Base-by-base conservation (phyloP, 352 stramenopile genomes). In the Globisporangium takayamanum region DNA sequence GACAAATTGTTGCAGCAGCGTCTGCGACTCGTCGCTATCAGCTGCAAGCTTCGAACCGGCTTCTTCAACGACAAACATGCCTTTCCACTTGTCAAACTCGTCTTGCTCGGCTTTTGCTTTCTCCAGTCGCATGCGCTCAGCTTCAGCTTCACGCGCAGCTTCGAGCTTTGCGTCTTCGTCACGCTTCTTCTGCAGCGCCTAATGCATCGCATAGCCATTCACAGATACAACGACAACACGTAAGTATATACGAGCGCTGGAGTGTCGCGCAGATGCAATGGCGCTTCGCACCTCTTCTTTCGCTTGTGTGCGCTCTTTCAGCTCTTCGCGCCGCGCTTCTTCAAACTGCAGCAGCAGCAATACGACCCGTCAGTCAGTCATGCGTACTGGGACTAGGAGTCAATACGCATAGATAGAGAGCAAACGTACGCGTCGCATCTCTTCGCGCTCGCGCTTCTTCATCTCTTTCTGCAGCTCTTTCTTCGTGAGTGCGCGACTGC, bases 391-490 rank as follows among this genome's bases (percentile, higher is more conserved):
- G 0, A 18, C 65, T 30, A 10, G 25, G 10, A 18, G 7, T 60
- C n/a, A 16, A 30, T 30, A 4, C 4, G 3, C 45, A 30, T 15
- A 33, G 8, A 15, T 48, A 16, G 7, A 39, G 15, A 51, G 12
- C 5, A 18, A 1, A 42, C 68, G 2, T 63, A 90, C 83, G 59
- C 63, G 70, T n/a, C 83, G 83, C 55, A 88, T 63, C 39, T 88
- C 74, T 62, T 92, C 83, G 5, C 78, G 73, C 67, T 92, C 83
- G 44, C 74, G 80, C 55, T 76, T 78, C 68, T 90, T 89, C 8
- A 87, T 67, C 50, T 89, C 83, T 71, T 90, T 90, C 57, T 85
- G 73, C 50, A 92, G 60, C 62, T 90, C 83, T 44, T 83, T 88
- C 72, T 87, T 88, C 33, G 73, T 88, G 76, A 87, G 84, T 44